phyloP scores from a whole-genome alignment of 2,329 filamentous ascomycete genomes.

The Drechslerella coelobrocha region DNA sequence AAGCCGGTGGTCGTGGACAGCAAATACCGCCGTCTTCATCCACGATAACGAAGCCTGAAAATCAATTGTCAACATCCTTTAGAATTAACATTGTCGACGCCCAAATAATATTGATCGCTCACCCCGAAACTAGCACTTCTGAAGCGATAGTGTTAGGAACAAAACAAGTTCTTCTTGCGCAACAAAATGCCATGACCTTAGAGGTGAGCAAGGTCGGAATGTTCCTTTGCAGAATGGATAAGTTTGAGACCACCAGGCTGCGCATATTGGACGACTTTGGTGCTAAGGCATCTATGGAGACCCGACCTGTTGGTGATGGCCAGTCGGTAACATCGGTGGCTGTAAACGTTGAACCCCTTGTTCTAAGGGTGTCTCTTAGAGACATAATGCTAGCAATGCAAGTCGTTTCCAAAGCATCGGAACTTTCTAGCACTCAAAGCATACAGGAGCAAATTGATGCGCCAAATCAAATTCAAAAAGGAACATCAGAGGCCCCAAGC shows the following conservation, averaged over 20 bases:
- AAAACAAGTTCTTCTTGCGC: constrained; percentile 88
- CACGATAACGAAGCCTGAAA: not conserved
- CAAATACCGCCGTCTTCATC: not conserved
- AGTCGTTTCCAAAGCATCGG: constrained; percentile 87
- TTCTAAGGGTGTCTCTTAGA: constrained; percentile 85
- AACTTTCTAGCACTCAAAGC: constrained; percentile 67
- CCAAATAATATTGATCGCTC: constrained; percentile 94
- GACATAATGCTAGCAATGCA: constrained; percentile 94
- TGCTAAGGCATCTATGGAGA: constrained; percentile 85
- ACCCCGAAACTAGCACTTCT: constrained; percentile 84
- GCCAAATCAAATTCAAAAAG: constrained; percentile 59
- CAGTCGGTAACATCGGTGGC: constrained; percentile 77
- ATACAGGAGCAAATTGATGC: constrained; percentile 64
- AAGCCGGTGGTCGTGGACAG: constrained; percentile 3
- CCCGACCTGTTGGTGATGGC: constrained; percentile 66
- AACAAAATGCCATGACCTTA: constrained; percentile 91
- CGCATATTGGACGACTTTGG: constrained; percentile 97
- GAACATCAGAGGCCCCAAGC: constrained; percentile 53
- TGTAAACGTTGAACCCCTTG: constrained; percentile 86
- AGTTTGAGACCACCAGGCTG: constrained; percentile 86
- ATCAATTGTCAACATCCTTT: constrained; percentile 78
- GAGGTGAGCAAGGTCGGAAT: constrained; percentile 95
- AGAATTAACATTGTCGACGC: constrained; percentile 94
- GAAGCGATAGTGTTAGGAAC: constrained; percentile 95
- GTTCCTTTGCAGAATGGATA: constrained; percentile 99